phyloP scores from a whole-genome alignment of 805 yeast genomes.

The Debaryomyces prosopidis region DNA sequence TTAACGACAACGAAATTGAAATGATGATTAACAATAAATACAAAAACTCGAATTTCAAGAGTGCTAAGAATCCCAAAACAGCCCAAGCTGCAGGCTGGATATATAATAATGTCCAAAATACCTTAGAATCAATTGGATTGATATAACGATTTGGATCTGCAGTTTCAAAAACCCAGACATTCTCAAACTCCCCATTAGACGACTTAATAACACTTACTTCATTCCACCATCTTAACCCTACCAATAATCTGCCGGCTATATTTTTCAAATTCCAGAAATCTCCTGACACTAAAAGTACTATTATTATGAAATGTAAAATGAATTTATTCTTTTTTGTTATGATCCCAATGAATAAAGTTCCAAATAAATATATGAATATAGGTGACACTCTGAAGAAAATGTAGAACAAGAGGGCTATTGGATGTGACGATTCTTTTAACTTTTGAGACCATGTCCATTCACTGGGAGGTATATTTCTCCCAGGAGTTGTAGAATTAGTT shows the following conservation, averaged over 20 bases:
- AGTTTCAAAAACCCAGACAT: constrained; percentile 85
- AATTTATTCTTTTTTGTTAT: constrained; percentile 46
- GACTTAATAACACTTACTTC: constrained; percentile 52
- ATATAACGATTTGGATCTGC: constrained; percentile 72
- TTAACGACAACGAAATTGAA: constrained; percentile 69
- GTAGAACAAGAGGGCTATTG: constrained; percentile 70
- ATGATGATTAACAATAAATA: constrained; percentile 63
- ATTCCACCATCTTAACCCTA: constrained; percentile 97
- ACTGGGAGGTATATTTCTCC: constrained; percentile 1
- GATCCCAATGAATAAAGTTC: constrained; percentile 59
- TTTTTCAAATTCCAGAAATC: constrained; percentile 95
- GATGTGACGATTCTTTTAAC: constrained; percentile 74
- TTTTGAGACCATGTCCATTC: constrained; percentile 29
- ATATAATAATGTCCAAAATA: constrained; percentile 83
- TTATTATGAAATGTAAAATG: constrained; percentile 75
- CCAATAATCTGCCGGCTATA: constrained; percentile 84
- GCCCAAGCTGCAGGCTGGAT: constrained; percentile 76
- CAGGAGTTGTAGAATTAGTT: neutral
- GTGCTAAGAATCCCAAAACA: constrained; percentile 71
- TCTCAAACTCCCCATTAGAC: constrained; percentile 54
- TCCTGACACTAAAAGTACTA: constrained; percentile 74
- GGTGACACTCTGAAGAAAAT: constrained; percentile 65
- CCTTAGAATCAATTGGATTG: constrained; percentile 88
- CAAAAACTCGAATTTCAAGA: constrained; percentile 73
- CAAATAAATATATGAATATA: constrained; percentile 66